These are phyloP conservation scores for Rhizoctonia solani DNA, from an alignment of 1,284 basidiomycete genomes.

Conservation along the genomic window DNA sequence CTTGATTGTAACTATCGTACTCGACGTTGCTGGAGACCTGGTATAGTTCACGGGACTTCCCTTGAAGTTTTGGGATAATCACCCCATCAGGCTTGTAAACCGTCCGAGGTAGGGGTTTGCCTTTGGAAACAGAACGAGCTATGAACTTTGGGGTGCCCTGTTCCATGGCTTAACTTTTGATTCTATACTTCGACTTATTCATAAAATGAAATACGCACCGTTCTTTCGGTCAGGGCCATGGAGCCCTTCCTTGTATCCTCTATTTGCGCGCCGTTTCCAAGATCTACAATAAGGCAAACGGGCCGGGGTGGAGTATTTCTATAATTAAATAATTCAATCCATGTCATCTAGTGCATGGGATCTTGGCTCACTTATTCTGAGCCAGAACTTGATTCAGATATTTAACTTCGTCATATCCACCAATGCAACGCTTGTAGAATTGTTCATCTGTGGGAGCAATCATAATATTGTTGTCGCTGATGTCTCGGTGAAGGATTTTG, in stretches of 20 bases:
- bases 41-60: neutral
- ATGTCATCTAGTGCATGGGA: neutral
- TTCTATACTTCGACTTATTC: no score
- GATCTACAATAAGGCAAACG: neutral
- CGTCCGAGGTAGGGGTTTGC: neutral
- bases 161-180: no score
- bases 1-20: neutral
- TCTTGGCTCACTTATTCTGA: neutral
- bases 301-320: neutral
- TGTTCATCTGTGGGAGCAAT: neutral
- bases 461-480: conserved; percentile 2
- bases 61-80: neutral
- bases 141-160: conserved; percentile 8
- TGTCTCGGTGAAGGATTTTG: neutral
- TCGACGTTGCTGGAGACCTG: neutral
- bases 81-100: neutral
- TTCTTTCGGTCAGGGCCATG: no score
- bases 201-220: no score
- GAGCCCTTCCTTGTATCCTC: no score
- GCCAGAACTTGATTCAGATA: neutral
- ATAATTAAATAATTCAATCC: neutral
- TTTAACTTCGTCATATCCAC: neutral
- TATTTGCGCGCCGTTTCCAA: neutral
- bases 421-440: neutral
- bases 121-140: neutral